phyloP scores from a whole-genome alignment of 441 rosid species.

The Adansonia madagascariensis region DNA sequence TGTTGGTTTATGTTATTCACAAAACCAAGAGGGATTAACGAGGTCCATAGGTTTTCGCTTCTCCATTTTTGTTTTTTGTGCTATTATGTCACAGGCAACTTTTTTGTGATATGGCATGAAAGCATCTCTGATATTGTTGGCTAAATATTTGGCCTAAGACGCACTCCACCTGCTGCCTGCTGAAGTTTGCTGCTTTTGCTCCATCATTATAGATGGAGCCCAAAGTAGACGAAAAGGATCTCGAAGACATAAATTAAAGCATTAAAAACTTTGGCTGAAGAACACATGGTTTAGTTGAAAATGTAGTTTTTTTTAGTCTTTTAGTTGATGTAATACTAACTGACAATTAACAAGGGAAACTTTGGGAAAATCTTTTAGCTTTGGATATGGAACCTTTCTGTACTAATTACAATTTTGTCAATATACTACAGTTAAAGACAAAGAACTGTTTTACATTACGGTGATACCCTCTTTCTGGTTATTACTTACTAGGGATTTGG shows the following conservation, averaged over 20 bases:
- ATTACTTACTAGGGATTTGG: background rate
- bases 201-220: background rate
- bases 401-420: slow-evolving; percentile 12
- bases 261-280: background rate
- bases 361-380: background rate
- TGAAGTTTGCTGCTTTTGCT: background rate
- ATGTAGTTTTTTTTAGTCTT: background rate
- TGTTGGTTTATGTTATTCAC: slow-evolving; percentile 53
- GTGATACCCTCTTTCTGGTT: background rate
- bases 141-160: slow-evolving; percentile 13
- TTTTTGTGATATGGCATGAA: background rate
- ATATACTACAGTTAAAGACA: slow-evolving; percentile 3
- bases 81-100: background rate
- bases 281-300: slow-evolving; percentile 1
- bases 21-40: slow-evolving; percentile 54
- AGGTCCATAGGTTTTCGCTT: background rate
- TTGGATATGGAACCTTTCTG: slow-evolving; percentile 7
- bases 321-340: background rate
- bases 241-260: background rate
- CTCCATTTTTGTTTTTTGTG: background rate
- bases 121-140: background rate
- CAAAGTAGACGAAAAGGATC: background rate
- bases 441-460: background rate
- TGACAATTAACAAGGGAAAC: background rate
- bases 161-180: background rate